These are phyloP conservation scores for Ceratocystiopsis minuta DNA, from an alignment of 2,329 filamentous ascomycete species.

Conservation along the genomic window DNA sequence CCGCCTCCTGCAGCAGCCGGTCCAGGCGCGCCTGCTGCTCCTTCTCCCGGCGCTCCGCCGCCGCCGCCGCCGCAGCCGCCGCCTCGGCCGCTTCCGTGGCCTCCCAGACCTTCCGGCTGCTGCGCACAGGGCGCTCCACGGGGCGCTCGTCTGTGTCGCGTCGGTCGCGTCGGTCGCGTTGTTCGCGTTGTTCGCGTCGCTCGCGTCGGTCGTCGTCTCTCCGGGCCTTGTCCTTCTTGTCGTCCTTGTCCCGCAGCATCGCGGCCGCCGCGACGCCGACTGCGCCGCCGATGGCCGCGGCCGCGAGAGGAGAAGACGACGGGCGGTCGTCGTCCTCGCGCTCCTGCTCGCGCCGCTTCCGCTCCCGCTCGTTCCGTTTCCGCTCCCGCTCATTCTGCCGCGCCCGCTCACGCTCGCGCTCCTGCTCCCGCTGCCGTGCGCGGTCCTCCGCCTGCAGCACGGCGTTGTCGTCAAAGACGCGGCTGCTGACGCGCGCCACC, in stretches of 20 bases:
- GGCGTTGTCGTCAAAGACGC: slow-evolving; percentile 38
- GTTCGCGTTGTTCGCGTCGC: neutral
- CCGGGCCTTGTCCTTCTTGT: neutral
- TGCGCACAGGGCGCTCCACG: neutral
- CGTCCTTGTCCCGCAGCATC: neutral
- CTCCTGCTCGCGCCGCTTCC: slow-evolving; percentile 7
- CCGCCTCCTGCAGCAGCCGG: neutral
- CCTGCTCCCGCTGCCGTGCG: slow-evolving; percentile 11
- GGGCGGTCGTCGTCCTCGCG: slow-evolving; percentile 10
- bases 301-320: neutral
- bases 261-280: neutral
- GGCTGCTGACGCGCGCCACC: slow-evolving; percentile 50
- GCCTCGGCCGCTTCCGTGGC: neutral
- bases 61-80: neutral
- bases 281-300: slow-evolving; percentile 1
- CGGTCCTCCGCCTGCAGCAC: slow-evolving; percentile 13
- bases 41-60: slow-evolving; percentile 1
- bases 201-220: neutral
- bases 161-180: neutral
- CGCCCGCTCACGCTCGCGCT: slow-evolving; percentile 11
- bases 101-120: neutral
- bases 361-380: slow-evolving; percentile 12
- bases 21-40: neutral
- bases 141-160: slow-evolving; percentile 1
- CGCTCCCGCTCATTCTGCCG: slow-evolving; percentile 6